Evolutionary conservation across 2,329 filamentous ascomycete species (phyloP).

Genomic region (Cercospora sesami): DNA sequence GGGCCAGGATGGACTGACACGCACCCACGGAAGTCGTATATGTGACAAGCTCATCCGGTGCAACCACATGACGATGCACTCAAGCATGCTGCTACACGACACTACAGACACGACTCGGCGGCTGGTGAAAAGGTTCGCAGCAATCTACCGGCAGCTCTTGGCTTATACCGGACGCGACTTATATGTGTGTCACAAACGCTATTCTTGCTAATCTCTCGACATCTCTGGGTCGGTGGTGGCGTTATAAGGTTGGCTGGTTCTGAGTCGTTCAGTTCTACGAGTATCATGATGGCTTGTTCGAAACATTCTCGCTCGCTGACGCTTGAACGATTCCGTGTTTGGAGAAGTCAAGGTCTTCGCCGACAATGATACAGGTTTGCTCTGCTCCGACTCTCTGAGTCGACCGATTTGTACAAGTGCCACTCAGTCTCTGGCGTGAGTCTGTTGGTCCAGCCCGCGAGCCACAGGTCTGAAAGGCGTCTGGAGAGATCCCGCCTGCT

Average conservation of each 20-base stretch:
- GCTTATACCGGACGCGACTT: not conserved
- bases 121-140: conserved; percentile 1
- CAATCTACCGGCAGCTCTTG: conserved; percentile 5
- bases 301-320: not conserved
- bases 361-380: not conserved
- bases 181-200: not conserved
- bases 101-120: not conserved
- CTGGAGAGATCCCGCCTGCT: not conserved
- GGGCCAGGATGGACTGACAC: not conserved
- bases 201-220: not conserved
- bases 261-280: not conserved
- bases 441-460: not conserved
- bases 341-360: not conserved
- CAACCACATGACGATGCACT: not conserved
- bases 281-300: not conserved
- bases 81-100: not conserved
- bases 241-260: not conserved
- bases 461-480: not conserved
- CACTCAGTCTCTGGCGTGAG: not conserved
- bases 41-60: not conserved
- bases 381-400: not conserved
- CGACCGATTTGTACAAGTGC: not conserved
- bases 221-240: not conserved
- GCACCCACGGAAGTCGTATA: not conserved
- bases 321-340: not conserved